Percentiles rank a stretch among this genome's conserved stretches.
Evolutionary conservation across 345 rosid species (phyloP).

Genomic region (Raphanus raphanistrum): DNA sequence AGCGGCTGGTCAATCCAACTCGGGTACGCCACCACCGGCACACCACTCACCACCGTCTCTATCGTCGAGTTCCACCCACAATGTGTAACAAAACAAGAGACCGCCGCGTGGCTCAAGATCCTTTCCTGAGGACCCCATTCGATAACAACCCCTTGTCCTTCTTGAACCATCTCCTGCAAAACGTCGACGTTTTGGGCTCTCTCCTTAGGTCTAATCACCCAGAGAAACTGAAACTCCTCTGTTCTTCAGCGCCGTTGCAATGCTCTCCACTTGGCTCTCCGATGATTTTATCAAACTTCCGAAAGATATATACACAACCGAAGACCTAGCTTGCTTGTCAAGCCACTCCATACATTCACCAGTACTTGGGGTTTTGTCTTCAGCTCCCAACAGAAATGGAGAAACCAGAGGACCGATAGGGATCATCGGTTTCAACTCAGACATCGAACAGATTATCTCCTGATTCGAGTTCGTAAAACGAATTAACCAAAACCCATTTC

Average conservation of each 20-base stretch:
- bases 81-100: slow-evolving; percentile 56
- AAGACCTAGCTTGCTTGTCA: slow-evolving; percentile 45
- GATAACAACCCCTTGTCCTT: slow-evolving; percentile 44
- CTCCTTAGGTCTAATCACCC: slow-evolving; percentile 54
- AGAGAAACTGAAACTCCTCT: slow-evolving; percentile 45
- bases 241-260: slow-evolving; percentile 47
- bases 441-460: slow-evolving; percentile 43
- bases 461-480: slow-evolving; percentile 52
- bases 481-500: slow-evolving; percentile 56
- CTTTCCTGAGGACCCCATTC: slow-evolving; percentile 57
- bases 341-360: slow-evolving; percentile 59
- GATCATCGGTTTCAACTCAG: slow-evolving; percentile 28
- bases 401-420: slow-evolving; percentile 66
- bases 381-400: slow-evolving; percentile 38
- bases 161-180: slow-evolving; percentile 37
- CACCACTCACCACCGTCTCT: slow-evolving; percentile 49
- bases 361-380: not conserved
- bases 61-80: slow-evolving; percentile 66
- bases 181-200: not conserved
- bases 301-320: slow-evolving; percentile 66
- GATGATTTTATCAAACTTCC: slow-evolving; percentile 47
- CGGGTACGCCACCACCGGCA: slow-evolving; percentile 55
- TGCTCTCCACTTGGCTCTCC: slow-evolving; percentile 41
- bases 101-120: slow-evolving; percentile 45
- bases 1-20: slow-evolving; percentile 51